Percentiles rank a stretch among this genome's conserved stretches.
phyloP scores from a whole-genome alignment of 148 eudicot species.

The Rhododendron simsii region DNA sequence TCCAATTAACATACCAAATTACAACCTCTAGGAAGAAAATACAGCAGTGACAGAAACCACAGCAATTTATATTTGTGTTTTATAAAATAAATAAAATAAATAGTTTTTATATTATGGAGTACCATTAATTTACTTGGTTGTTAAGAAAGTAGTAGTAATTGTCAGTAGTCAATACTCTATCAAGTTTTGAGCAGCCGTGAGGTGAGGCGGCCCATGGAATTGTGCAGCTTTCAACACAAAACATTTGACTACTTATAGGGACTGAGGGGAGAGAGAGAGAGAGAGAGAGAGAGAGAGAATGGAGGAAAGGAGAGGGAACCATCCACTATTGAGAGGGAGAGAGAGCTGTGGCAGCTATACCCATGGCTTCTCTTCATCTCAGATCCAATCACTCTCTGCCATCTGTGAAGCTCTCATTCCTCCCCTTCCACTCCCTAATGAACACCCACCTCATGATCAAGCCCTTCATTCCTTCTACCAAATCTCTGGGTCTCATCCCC shows the following conservation, averaged over 20 bases:
- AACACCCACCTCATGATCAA: constrained; percentile 4
- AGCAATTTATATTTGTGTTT: too few relatives aligned
- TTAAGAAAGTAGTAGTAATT: background rate
- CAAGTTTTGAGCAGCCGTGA: background rate
- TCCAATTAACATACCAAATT: background rate
- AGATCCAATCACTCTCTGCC: constrained; percentile 51
- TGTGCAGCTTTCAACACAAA: background rate
- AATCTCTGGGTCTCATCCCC: constrained; percentile 43
- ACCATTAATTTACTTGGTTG: background rate
- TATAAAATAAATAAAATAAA: background rate
- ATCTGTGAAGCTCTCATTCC: constrained; percentile 66
- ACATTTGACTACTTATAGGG: background rate
- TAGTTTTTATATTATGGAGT: background rate
- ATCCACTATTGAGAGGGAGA: constrained; percentile 35
- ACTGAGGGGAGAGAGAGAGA: background rate
- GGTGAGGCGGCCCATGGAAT: background rate
- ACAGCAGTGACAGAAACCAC: background rate
- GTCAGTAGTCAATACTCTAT: background rate
- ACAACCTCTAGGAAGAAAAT: background rate
- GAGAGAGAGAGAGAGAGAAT: background rate
- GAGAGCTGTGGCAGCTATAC: constrained; percentile 5
- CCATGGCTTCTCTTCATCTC: constrained; percentile 65
- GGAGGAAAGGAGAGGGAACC: constrained; percentile 24
- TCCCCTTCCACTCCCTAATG: constrained; percentile 21
- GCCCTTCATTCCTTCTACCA: constrained; percentile 26